Evolutionary conservation across 1,284 basidiomycete species (phyloP), one percentile per base, ranked within the genome.

Genomic region (Neotropicomus parvogracilis): DNA sequence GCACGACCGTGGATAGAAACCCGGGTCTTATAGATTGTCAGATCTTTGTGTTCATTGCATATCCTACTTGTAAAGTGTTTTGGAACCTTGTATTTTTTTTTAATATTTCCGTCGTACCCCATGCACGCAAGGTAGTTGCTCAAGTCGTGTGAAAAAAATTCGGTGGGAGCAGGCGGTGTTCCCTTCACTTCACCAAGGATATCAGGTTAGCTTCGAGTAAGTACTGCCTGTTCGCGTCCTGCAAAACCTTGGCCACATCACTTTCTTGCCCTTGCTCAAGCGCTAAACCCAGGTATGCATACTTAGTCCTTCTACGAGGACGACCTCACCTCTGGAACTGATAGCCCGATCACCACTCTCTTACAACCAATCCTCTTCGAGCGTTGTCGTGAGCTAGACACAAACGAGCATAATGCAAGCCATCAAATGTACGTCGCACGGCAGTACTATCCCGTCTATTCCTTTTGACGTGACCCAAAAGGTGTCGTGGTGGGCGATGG

Each of bases 401-500:
- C 51, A 50, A 58, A 57, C 50, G 39, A 50, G 34, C 67, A 73
- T 55, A 64, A 84, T 84, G 82, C 82, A 84, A 69, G 79, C 83
- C 59, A 84, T 85, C 59, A 85, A 84, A 75, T 84, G 81, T 82
- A 57, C 54, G 72, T 68, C 32, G 31, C 43, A 34, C 48, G 43
- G 8, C 10, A 13, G 35, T 34, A 29, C 47, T 45, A 35, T 48
- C 52, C 43, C 35, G 9, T 39, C 43, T 37, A 49, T 53, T 54
- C 48, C 63, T 55, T 58, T 69, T 70, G 50, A 69, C 58, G 48
- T 54, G 52, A 49, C 54, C 37, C 48, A 54, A 44, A 69, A 91
- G 91, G 91, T 78, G 95, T 98, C 72, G 95, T 98, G 65, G 95
- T 99, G 53, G 95, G 95, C 64, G 95, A 99, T 78, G 95, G 95